Evolutionary conservation across 139 green algal species (phyloP).

Genomic region (Chlorella sp.): DNA sequence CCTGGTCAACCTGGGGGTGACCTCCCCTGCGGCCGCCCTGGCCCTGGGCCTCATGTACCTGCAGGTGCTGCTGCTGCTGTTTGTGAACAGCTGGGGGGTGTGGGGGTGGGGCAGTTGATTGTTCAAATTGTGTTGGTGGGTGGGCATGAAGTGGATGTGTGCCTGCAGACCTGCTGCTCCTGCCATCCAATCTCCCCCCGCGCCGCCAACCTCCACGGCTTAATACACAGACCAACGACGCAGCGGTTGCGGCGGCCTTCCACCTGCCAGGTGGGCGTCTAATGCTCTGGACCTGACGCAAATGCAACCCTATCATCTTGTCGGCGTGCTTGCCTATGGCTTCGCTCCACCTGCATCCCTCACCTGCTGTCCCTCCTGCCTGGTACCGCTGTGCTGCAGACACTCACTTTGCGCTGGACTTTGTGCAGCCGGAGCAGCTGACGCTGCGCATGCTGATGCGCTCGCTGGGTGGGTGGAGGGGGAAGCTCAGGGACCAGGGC

Average conservation of each 20-base stretch:
- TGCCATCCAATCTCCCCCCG: no score
- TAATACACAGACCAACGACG: conserved; percentile 73
- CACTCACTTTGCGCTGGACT: conserved; percentile 81
- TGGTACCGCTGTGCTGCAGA: neutral
- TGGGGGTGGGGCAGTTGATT: no score
- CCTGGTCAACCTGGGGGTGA: conserved; percentile 87
- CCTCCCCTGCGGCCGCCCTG: conserved; percentile 85
- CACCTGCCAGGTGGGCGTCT: conserved; percentile 18
- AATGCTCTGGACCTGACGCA: no score
- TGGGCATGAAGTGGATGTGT: no score
- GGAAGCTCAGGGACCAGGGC: neutral
- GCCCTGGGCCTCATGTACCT: conserved; percentile 95
- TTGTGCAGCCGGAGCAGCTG: conserved; percentile 87
- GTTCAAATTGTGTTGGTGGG: no score
- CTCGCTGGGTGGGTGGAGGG: conserved; percentile 49
- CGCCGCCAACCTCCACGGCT: no score
- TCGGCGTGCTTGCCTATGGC: no score
- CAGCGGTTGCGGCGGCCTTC: conserved; percentile 70
- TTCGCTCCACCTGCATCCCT: no score
- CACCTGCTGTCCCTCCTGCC: neutral
- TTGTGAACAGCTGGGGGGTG: no score
- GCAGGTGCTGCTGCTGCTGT: neutral
- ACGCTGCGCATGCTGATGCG: conserved; percentile 85
- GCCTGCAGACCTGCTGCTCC: no score
- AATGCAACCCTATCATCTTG: no score